Evolutionary conservation across 306 rosid species (phyloP).

Genomic region (Vicia sativa): DNA sequence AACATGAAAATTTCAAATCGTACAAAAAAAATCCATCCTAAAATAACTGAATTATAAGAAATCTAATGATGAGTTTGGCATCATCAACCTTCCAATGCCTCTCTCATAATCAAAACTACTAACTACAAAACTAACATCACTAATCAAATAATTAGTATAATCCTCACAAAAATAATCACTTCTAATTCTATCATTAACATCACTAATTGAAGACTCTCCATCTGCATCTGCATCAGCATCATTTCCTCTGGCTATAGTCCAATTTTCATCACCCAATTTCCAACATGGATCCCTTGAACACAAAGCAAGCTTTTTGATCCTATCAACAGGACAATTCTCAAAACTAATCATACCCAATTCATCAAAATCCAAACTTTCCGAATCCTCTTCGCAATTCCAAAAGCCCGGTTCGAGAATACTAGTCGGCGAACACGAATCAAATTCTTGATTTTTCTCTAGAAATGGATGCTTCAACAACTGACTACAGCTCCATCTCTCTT

Average conservation of each 20-base stretch:
- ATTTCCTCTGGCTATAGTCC: constrained; percentile 60
- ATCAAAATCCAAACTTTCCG: constrained; percentile 27
- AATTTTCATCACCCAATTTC: constrained; percentile 51
- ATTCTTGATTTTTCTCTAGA: constrained; percentile 53
- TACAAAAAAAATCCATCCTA: neutral
- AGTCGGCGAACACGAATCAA: constrained; percentile 72
- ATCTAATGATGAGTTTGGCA: constrained; percentile 42
- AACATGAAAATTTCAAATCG: neutral
- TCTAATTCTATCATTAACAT: constrained; percentile 41
- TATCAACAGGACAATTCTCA: constrained; percentile 42
- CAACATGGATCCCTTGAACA: constrained; percentile 58
- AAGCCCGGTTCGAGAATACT: constrained; percentile 77
- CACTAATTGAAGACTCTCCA: constrained; percentile 33
- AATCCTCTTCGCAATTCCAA: constrained; percentile 71
- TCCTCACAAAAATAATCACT: constrained; percentile 35
- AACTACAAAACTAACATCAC: constrained; percentile 39
- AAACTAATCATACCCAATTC: constrained; percentile 32
- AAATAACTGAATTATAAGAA: constrained; percentile 42
- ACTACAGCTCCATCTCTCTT: constrained; percentile 71
- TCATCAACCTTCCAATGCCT: constrained; percentile 38
- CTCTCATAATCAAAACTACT: constrained; percentile 50
- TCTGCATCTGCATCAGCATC: constrained; percentile 28
- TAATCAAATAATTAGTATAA: constrained; percentile 30
- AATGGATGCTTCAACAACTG: constrained; percentile 81
- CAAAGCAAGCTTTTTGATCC: constrained; percentile 65